A percentile compares a stretch with the other conserved stretches of the same genome.
Conservation (phyloP, 768 basidiomycete species). For the Atractiella rhizophila region DNA sequence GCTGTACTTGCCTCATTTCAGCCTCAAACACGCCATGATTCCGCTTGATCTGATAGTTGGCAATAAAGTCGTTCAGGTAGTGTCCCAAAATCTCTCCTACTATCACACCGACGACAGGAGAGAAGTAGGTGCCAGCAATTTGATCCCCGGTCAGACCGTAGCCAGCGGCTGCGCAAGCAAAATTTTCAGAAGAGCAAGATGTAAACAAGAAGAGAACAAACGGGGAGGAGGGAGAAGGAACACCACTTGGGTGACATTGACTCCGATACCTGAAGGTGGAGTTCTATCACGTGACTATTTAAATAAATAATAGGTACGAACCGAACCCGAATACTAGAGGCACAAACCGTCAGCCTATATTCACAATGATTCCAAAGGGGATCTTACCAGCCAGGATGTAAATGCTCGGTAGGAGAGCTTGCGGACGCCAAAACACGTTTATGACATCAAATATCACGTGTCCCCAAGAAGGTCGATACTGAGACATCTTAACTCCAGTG, state of each 20-base stretch:
- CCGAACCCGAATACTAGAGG: conserved; percentile 34
- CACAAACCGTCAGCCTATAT: background rate
- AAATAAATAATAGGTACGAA: conserved; percentile 34
- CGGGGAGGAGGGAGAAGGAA: conserved; percentile 21
- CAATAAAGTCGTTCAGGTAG: conserved; percentile 32
- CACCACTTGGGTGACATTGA: conserved; percentile 38
- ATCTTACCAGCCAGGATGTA: conserved; percentile 25
- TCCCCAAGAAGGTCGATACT: conserved; percentile 32
- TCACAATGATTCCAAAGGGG: background rate
- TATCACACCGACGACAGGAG: conserved; percentile 27
- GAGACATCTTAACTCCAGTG: conserved; percentile 35
- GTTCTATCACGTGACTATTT: background rate
- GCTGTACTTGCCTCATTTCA: conserved; percentile 30
- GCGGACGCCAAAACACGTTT: conserved; percentile 38
- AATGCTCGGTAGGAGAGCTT: conserved; percentile 29
- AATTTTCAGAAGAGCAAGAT: conserved; percentile 9
- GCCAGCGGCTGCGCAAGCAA: too few species aligned
- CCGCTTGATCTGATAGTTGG: conserved; percentile 26
- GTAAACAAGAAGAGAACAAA: conserved; percentile 35
- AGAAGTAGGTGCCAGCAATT: conserved; percentile 9
- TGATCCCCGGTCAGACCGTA: background rate
- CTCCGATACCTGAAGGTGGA: background rate
- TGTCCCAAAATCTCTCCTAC: conserved; percentile 32
- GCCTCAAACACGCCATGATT: conserved; percentile 38
- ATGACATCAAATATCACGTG: conserved; percentile 28